phyloP scores from a whole-genome alignment of 1,284 basidiomycete species.

The Ceratobasidium sp. region DNA sequence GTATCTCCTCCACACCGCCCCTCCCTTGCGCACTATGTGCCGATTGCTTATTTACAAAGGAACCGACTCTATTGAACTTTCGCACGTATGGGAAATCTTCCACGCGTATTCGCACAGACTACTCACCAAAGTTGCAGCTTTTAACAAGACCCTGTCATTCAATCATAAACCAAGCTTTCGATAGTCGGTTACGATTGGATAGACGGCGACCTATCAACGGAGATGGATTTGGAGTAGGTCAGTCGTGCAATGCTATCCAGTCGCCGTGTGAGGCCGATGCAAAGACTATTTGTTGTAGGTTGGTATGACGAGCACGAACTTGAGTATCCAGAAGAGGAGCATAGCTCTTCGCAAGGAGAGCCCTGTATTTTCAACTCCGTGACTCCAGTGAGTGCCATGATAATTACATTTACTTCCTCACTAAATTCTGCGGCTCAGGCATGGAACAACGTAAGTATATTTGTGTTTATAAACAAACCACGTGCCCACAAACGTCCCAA shows the following conservation, averaged over 20 bases:
- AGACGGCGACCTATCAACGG: constrained; percentile 88
- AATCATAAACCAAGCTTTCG: constrained; percentile 96
- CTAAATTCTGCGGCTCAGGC: constrained; percentile 63
- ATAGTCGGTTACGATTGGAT: constrained; percentile 86
- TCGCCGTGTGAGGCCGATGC: not conserved
- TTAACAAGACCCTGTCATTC: constrained; percentile 93
- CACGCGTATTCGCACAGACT: constrained; percentile 36
- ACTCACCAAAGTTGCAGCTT: constrained; percentile 61
- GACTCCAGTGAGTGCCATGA: constrained; percentile 72
- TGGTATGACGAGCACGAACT: constrained; percentile 91
- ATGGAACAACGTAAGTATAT: constrained; percentile 76
- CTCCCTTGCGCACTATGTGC: constrained; percentile 66
- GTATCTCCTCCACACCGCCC: not conserved
- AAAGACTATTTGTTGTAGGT: constrained; percentile 59
- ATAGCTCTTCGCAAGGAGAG: constrained; percentile 53
- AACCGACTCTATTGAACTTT: constrained; percentile 85
- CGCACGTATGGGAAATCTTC: constrained; percentile 66
- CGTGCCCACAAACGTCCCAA: not conserved
- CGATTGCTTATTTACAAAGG: constrained; percentile 93
- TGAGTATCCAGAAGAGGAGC: constrained; percentile 61
- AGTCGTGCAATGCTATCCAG: constrained; percentile 54
- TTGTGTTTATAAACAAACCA: not conserved
- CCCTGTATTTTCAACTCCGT: constrained; percentile 98
- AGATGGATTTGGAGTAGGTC: constrained; percentile 96
- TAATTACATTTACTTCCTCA: not conserved